phyloP scores from a whole-genome alignment of 1,284 basidiomycete species.

The Pisolithus thermaeus region DNA sequence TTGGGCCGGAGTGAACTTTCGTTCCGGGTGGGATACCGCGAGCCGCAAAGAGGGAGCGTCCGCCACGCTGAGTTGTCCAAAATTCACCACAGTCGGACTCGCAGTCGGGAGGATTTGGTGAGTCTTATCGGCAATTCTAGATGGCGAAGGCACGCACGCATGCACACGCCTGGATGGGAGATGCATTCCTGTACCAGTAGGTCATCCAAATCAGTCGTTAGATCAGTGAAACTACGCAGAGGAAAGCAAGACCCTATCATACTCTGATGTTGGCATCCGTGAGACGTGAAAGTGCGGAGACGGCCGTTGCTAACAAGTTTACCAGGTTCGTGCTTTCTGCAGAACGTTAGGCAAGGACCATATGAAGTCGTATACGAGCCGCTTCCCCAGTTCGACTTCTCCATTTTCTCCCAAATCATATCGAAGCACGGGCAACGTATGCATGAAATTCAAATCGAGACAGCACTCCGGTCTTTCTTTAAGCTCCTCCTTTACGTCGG shows the following conservation, averaged over 20 bases:
- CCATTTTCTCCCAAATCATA: slow-evolving; percentile 71
- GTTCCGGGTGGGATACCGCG: slow-evolving; percentile 35
- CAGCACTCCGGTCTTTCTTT: slow-evolving; percentile 85
- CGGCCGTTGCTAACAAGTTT: too few species aligned
- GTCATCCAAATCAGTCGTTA: slow-evolving; percentile 5
- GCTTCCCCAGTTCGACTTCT: slow-evolving; percentile 76
- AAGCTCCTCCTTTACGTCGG: too few species aligned
- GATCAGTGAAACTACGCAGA: too few species aligned
- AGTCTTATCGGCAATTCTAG: too few species aligned
- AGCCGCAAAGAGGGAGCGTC: slow-evolving; percentile 47
- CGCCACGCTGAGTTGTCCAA: slow-evolving; percentile 38
- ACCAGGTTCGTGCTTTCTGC: too few species aligned
- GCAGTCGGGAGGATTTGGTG: neutral
- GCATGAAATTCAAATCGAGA: slow-evolving; percentile 94
- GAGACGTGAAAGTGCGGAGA: too few species aligned
- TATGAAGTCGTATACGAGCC: too few species aligned
- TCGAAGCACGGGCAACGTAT: slow-evolving; percentile 75
- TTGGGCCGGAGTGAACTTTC: slow-evolving; percentile 35
- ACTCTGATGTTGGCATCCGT: too few species aligned
- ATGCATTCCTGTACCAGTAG: slow-evolving; percentile 16
- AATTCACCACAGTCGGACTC: slow-evolving; percentile 13
- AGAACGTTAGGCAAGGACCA: too few species aligned
- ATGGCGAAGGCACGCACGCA: too few species aligned
- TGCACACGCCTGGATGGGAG: neutral
- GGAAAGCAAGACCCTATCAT: too few species aligned